Percentiles rank a stretch among this genome's conserved stretches.
Conservation (phyloP, 2,329 filamentous ascomycete species). For the Diaporthe velutina region DNA sequence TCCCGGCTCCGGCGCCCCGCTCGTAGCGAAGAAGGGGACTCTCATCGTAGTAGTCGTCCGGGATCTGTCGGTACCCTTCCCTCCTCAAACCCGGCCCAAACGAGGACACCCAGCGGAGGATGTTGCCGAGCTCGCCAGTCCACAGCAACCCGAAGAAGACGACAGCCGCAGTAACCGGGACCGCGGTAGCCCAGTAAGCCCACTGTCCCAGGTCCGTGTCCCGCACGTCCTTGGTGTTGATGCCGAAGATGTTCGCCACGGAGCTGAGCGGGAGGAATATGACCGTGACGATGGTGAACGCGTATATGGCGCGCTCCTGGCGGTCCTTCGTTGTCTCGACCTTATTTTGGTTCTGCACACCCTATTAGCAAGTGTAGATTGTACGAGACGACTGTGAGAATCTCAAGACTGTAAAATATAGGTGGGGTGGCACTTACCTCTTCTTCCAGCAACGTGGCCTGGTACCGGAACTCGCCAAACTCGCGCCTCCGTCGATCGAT, state of each 20-base stretch:
- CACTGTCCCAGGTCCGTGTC: constrained; percentile 50
- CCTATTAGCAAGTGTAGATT: not conserved
- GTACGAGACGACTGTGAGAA: not conserved
- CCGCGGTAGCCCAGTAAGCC: constrained; percentile 63
- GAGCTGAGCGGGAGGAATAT: constrained; percentile 62
- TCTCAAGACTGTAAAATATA: not conserved
- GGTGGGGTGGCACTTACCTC: constrained; percentile 40
- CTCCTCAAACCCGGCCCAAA: not conserved
- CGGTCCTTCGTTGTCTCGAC: constrained; percentile 55
- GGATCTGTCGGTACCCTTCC: not conserved
- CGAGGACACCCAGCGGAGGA: constrained; percentile 43
- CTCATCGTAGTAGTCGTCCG: not conserved
- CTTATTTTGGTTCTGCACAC: constrained; percentile 46
- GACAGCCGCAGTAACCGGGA: constrained; percentile 59
- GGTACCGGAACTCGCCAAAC: constrained; percentile 46
- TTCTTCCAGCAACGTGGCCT: constrained; percentile 46
- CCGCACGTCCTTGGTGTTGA: constrained; percentile 63
- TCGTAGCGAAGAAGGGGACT: not conserved
- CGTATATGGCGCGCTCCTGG: constrained; percentile 61
- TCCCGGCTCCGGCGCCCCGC: not conserved
- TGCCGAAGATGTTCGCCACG: constrained; percentile 64
- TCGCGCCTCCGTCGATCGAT: constrained; percentile 52
- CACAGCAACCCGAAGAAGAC: constrained; percentile 57
- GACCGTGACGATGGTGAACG: constrained; percentile 63
- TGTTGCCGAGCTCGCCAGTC: constrained; percentile 57